These are phyloP conservation scores for Sutorius eximius DNA, from an alignment of 1,284 basidiomycete genomes.

Conservation along the genomic window DNA sequence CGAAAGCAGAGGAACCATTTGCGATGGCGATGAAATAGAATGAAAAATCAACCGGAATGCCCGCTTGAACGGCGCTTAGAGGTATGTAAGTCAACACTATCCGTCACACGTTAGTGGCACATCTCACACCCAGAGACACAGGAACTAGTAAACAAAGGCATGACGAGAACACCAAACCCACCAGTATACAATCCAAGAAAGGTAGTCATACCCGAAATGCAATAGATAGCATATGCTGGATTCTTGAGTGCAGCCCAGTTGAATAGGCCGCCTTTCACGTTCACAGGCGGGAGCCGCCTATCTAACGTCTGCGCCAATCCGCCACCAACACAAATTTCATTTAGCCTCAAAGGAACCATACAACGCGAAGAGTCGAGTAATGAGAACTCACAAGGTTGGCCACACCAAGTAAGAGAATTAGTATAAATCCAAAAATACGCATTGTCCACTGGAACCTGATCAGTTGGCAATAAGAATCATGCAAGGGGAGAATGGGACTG, in stretches of 20 bases:
- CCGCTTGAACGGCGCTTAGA: constrained; percentile 38
- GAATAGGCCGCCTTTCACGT: constrained; percentile 42
- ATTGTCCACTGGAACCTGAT: constrained; percentile 46
- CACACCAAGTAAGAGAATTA: constrained; percentile 38
- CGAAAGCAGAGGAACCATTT: constrained; percentile 46
- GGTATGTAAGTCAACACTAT: constrained; percentile 53
- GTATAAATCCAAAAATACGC: constrained; percentile 46
- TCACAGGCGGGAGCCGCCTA: constrained; percentile 43
- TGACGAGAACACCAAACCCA: constrained; percentile 20
- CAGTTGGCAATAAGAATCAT: not conserved
- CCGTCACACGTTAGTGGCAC: constrained; percentile 6
- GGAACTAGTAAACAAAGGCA: not conserved
- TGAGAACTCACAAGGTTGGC: constrained; percentile 36
- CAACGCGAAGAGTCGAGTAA: not conserved
- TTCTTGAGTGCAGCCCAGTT: constrained; percentile 43
- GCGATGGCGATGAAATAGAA: constrained; percentile 51
- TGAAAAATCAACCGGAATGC: constrained; percentile 38
- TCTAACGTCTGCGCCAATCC: constrained; percentile 43
- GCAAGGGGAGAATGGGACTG: not conserved
- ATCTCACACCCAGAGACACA: not conserved
- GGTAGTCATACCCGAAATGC: constrained; percentile 41
- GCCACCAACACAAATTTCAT: constrained; percentile 19
- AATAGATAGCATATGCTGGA: constrained; percentile 41
- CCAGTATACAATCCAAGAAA: constrained; percentile 66
- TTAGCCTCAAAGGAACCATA: not conserved